Base-by-base conservation (phyloP, 1,284 basidiomycete species). In the Cronartium quercuum region DNA sequence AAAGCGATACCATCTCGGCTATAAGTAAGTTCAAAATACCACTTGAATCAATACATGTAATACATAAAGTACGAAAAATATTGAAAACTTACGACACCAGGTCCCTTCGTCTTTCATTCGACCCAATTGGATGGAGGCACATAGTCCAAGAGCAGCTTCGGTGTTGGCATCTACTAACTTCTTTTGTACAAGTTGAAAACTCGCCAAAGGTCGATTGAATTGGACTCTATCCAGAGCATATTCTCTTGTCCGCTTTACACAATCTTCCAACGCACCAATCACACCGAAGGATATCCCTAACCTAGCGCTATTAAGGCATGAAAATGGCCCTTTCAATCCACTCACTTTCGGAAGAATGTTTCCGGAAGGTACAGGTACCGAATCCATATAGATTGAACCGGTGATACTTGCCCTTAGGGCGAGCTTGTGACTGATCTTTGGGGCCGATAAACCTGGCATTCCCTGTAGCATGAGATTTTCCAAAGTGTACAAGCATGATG, bases 201-300 rank as follows among this genome's bases (percentile, higher is more conserved):
- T 91, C 0, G 92, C 94, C 4, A 98, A 85, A 0, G 94, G 93
- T 42, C 90, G 88, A 44, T 87, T 85, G 84, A 98, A 98, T 83
- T 98, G 94, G 60, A 89, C 83, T 35, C 85, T 83, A 73, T 97
- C 92, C 34, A 97, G 86, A 1, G 92, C 91, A 81, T 98, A 98
- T 37, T 86, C 86, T 37, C 91, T 86, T 0, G 94, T 87, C 66
- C 88, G 87, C 60, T 86, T 82, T 41, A 97, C 86, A 80, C 92
- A 95, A 79, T 96, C 92, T 82, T 98, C 95, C 38, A 98, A 86
- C 0, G 95, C 90, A 62, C 94, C 94, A 86, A 96, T 94, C 1
- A 91, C 90, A 76, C 92, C 93, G 90, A 91, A 96, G 5, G 90
- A 89, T 78, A 97, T 96, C 51, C 94, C 94, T 81, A 85, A 92